A percentile compares a stretch with the other conserved stretches of the same genome.
Conservation (phyloP, 108 stramenopile species). For the Skeletonema tropicum region DNA sequence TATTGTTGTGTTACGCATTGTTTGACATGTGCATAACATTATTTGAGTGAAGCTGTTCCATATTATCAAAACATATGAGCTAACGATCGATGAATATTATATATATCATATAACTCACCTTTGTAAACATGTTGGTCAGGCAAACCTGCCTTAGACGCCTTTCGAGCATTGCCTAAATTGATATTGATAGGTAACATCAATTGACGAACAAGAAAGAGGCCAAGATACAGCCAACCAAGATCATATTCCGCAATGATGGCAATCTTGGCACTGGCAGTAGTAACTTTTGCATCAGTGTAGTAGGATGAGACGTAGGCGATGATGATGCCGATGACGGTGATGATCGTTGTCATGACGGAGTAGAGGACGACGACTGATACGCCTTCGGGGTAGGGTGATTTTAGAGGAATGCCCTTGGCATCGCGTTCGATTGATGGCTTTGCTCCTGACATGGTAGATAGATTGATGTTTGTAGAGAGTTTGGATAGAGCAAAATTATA, state of each 20-base stretch:
- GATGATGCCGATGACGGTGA: conserved; percentile 8
- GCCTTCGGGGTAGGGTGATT: conserved; percentile 20
- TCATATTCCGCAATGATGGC: conserved; percentile 27
- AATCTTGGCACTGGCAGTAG: conserved; percentile 15
- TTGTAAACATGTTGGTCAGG: conserved; percentile 42
- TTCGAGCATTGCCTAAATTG: conserved; percentile 19
- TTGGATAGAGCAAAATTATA: no score
- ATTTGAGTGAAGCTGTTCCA: background rate
- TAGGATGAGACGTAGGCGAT: conserved; percentile 2
- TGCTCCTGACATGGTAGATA: background rate
- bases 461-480: no score
- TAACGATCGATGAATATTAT: background rate
- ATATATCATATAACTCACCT: conserved; percentile 2
- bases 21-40: background rate
- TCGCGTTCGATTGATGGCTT: conserved; percentile 22
- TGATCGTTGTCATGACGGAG: conserved; percentile 5
- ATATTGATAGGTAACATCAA: conserved; percentile 15
- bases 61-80: background rate
- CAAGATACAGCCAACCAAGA: conserved; percentile 31
- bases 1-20: background rate
- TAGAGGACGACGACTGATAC: conserved; percentile 16
- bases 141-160: conserved; percentile 14
- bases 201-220: conserved; percentile 8
- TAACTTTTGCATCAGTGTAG: background rate
- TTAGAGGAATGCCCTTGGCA: conserved; percentile 37